phyloP scores from a whole-genome alignment of 2,329 filamentous ascomycete species.

The Epichloe baconii region DNA sequence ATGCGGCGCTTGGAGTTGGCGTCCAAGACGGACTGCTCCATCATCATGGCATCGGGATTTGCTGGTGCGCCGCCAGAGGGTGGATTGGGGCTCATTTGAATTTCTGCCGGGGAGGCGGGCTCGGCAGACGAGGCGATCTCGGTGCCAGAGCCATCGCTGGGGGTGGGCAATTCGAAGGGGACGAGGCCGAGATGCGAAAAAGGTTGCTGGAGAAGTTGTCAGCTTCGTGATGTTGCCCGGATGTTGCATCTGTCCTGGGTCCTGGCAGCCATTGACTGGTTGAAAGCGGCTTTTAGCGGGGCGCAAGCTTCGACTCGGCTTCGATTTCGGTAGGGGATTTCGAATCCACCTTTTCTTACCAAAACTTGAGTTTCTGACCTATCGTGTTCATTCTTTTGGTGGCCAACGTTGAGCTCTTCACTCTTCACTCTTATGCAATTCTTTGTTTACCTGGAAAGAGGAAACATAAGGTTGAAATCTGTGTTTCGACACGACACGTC shows the following conservation, averaged over 20 bases:
- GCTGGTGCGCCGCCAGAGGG: constrained; percentile 45
- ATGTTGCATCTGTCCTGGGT: no score
- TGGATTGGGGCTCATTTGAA: constrained; percentile 74
- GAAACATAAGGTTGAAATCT: background rate
- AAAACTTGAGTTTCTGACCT: background rate
- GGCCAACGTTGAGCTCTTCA: no score
- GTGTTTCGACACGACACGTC: background rate
- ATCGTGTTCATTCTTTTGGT: background rate
- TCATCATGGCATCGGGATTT: constrained; percentile 46
- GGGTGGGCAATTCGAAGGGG: background rate
- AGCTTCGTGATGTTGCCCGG: no score
- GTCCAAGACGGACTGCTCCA: constrained; percentile 52
- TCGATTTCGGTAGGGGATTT: background rate
- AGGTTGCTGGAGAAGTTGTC: background rate
- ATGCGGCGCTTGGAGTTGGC: constrained; percentile 72
- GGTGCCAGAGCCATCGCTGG: constrained; percentile 46
- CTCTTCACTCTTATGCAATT: background rate
- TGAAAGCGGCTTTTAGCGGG: constrained; percentile 8
- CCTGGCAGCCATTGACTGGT: background rate
- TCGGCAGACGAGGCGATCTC: constrained; percentile 84
- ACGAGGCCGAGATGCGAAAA: background rate
- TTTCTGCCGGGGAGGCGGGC: constrained; percentile 91
- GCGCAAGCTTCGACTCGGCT: background rate
- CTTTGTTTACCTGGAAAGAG: background rate
- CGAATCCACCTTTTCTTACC: background rate